phyloP scores from a whole-genome alignment of 495 filamentous ascomycete genomes.

The Pseudevernia furfuracea region DNA sequence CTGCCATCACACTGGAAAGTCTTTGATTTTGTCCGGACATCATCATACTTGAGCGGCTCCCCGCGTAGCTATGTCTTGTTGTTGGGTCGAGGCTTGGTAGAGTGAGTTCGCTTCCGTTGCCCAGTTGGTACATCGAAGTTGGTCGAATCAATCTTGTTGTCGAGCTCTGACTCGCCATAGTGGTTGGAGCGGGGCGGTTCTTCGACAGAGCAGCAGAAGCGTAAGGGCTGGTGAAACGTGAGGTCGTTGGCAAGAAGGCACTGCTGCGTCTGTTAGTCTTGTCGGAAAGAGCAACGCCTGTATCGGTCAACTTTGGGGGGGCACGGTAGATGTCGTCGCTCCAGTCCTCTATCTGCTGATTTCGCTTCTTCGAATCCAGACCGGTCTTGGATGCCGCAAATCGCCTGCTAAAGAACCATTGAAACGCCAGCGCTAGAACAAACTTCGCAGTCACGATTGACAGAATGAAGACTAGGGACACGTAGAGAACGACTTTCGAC shows the following conservation, averaged over 20 bases:
- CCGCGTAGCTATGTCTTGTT: conserved; percentile 33
- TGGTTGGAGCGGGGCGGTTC: conserved; percentile 60
- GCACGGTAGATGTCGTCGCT: conserved; percentile 93
- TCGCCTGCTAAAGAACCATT: conserved; percentile 83
- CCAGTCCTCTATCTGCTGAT: conserved; percentile 97
- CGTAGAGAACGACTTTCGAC: conserved; percentile 91
- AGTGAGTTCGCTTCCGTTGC: conserved; percentile 59
- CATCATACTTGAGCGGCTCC: conserved; percentile 49
- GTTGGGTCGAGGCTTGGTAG: conserved; percentile 41
- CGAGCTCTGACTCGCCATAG: conserved; percentile 91
- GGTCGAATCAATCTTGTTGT: conserved; percentile 64
- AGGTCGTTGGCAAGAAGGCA: conserved; percentile 73
- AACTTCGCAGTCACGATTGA: conserved; percentile 85
- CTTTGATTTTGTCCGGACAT: conserved; percentile 37
- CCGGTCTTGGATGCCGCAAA: conserved; percentile 75
- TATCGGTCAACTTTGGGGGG: conserved; percentile 70
- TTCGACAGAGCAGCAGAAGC: conserved; percentile 53
- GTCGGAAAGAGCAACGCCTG: conserved; percentile 53
- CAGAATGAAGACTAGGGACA: conserved; percentile 88
- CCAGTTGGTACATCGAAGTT: conserved; percentile 59
- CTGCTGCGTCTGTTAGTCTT: conserved; percentile 73
- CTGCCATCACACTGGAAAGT: conserved; percentile 50
- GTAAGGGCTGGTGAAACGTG: conserved; percentile 91
- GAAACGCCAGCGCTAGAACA: conserved; percentile 79
- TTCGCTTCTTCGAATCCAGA: conserved; percentile 61